Evolutionary conservation across 179 eudicot genomes (phyloP).

Genomic region (Pouteria campechiana): DNA sequence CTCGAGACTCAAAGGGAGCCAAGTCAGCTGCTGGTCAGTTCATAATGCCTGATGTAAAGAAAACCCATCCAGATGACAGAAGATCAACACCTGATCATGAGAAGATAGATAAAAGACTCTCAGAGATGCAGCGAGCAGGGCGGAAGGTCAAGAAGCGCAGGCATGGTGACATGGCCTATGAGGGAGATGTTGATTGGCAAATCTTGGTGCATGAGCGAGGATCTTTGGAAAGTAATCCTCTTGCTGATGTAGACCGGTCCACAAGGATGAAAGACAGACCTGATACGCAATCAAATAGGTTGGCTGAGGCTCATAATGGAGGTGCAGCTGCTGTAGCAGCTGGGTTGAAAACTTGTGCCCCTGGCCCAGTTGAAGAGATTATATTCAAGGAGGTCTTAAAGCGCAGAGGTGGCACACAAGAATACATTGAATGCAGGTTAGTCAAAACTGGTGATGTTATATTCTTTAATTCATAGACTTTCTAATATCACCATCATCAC

Average conservation of each 20-base stretch:
- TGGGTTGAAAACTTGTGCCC: constrained; percentile 76
- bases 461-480: too few species aligned
- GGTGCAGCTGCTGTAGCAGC: constrained; percentile 76
- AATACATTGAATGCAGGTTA: constrained; percentile 90
- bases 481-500: too few species aligned
- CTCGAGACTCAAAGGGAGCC: constrained; percentile 27
- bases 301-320: constrained; percentile 38
- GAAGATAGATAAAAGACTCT: constrained; percentile 21
- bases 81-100: constrained; percentile 17
- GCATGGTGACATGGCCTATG: constrained; percentile 96
- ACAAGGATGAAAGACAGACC: constrained; percentile 29
- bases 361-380: constrained; percentile 73
- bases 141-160: constrained; percentile 70
- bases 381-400: constrained; percentile 80
- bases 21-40: constrained; percentile 32
- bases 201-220: constrained; percentile 39
- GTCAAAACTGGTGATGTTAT: too few species aligned
- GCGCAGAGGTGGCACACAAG: constrained; percentile 85
- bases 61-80: constrained; percentile 21
- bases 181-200: constrained; percentile 91
- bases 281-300: constrained; percentile 14
- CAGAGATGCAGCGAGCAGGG: constrained; percentile 37
- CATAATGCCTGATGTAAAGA: constrained; percentile 24
- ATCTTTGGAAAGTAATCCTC: constrained; percentile 23
- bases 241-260: constrained; percentile 27